Conservation (phyloP, 2,329 filamentous ascomycete genomes). For the Rasamsonia emersonii region DNA sequence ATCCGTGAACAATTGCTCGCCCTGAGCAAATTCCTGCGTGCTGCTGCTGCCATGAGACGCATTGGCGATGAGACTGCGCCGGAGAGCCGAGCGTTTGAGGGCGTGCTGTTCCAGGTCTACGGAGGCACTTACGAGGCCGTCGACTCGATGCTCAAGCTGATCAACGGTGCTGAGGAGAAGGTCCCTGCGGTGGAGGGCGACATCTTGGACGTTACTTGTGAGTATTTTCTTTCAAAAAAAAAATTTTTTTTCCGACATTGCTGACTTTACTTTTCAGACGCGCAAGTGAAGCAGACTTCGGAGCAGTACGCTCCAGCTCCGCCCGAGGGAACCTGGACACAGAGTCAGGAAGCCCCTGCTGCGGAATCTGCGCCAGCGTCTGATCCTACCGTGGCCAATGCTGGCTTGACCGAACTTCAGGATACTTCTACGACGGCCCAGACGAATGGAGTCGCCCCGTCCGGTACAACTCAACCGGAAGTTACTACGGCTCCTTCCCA, state of each 20-base stretch:
- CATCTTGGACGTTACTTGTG: constrained; percentile 49
- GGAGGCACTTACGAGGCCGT: constrained; percentile 54
- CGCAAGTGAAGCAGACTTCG: constrained; percentile 44
- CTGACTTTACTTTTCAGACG: constrained; percentile 30
- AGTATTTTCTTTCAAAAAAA: constrained; percentile 27
- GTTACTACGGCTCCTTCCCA: constrained; percentile 26
- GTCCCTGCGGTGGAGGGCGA: constrained; percentile 50
- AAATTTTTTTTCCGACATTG: not conserved
- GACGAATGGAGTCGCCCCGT: constrained; percentile 35
- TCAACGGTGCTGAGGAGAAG: constrained; percentile 51
- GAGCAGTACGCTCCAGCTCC: constrained; percentile 31
- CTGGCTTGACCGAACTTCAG: constrained; percentile 52
- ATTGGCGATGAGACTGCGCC: constrained; percentile 49
- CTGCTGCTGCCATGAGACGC: constrained; percentile 53
- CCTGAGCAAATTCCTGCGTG: constrained; percentile 54
- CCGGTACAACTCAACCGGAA: constrained; percentile 13
- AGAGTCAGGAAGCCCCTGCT: constrained; percentile 37
- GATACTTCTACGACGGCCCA: constrained; percentile 46
- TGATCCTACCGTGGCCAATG: constrained; percentile 54
- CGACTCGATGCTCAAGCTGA: constrained; percentile 50
- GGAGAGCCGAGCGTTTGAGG: constrained; percentile 56
- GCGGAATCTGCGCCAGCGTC: constrained; percentile 29
- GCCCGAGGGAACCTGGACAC: constrained; percentile 35
- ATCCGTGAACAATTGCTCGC: constrained; percentile 48
- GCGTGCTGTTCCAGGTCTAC: constrained; percentile 54